Base-by-base conservation (phyloP, 495 filamentous ascomycete genomes). In the Hypoxylon crocopeplum region DNA sequence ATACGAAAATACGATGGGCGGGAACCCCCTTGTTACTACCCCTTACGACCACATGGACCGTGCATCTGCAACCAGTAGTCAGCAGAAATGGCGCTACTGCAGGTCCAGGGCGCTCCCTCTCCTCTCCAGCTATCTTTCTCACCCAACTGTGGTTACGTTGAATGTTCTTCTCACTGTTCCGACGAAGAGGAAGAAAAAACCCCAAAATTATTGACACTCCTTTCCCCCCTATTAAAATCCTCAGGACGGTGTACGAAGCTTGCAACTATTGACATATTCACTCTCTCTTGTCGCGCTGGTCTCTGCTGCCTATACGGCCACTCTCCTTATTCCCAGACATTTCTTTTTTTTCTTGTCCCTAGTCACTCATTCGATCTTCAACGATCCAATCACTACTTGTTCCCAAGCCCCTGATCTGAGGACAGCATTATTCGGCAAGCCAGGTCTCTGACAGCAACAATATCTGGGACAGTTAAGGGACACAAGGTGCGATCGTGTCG, bases 361-460 rank as follows among this genome's bases (percentile, higher is more conserved):
- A 60, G 66, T 69, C 66, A 52, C 59, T 68, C 65, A 50, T 62
- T 70, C 60, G 42, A 49, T 66, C 53, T 59, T 29, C 13, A 20
- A 39, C 42, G 41, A 51, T 48, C 57, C 56, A 65, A 60, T 64
- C 61, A 66, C 50, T 19, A 49, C 47, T 49, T 52, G 46, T 53
- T 55, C 33, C 38, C 37, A 39, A 39, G 27, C 67, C 61, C 64
- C 64, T 67, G 67, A 69, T 69, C 67, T 56, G 59, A 69, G 59
- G 59, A 64, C 44, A 66, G 62, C 61, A 64, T 64, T 59, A 56
- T 61, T 46, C 61, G 59, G 61, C 68, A 51, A 57, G 54, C 51
- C 59, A 68, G 54, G 59, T 64, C 56, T 66, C 56, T 51, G 52
- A 66, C 62, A 54, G n/a, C 47, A 61, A 45, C 40, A 56, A 48